A percentile compares a stretch with the other conserved stretches of the same genome.
Evolutionary conservation across 345 rosid genomes (phyloP).

Genomic region (Laguncularia racemosa): DNA sequence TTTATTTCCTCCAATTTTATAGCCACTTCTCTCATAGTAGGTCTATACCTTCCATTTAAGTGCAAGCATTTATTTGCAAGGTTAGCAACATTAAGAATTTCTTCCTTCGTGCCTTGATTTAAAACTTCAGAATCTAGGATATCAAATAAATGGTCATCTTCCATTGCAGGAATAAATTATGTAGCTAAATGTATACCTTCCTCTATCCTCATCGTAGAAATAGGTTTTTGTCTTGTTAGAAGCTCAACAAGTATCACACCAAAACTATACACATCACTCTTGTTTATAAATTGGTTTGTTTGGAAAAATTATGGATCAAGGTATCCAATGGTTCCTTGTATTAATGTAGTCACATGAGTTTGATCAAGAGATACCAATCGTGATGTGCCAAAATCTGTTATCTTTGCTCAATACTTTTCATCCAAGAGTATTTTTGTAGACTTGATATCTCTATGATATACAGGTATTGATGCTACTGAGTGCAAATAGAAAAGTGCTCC

Average conservation of each 20-base stretch:
- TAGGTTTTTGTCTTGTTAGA: neutral
- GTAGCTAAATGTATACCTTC: neutral
- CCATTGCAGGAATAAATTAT: neutral
- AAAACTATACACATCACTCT: conserved; percentile 3
- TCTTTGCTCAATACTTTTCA: neutral
- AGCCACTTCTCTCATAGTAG: neutral
- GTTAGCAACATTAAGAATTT: neutral
- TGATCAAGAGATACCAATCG: neutral
- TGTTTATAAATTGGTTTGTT: neutral
- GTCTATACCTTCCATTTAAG: neutral
- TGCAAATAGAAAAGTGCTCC: neutral
- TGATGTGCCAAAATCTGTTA: conserved; percentile 2
- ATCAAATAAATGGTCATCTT: neutral
- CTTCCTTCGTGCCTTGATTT: neutral
- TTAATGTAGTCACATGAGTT: neutral
- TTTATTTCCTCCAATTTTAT: neutral
- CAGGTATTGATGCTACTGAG: neutral
- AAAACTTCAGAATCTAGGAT: neutral
- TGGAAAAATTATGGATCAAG: neutral
- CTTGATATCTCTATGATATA: conserved; percentile 1
- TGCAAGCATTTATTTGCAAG: neutral
- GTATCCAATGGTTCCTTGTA: neutral
- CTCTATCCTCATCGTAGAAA: neutral
- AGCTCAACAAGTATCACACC: conserved; percentile 1
- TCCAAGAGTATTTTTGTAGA: neutral